Evolutionary conservation across 2,329 filamentous ascomycete genomes (phyloP).

Genomic region (Alternaria ethzedia): DNA sequence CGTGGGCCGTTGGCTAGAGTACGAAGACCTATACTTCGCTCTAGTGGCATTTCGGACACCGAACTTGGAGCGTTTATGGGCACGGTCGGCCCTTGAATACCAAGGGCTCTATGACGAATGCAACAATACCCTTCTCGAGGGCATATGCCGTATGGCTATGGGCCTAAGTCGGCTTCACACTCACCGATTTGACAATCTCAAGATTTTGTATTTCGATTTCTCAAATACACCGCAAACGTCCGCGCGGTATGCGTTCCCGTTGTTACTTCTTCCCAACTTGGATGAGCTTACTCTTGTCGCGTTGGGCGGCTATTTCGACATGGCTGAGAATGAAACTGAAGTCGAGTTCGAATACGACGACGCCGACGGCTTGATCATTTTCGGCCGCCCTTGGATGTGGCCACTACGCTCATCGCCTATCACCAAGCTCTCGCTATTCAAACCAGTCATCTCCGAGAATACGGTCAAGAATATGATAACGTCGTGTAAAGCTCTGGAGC

Average conservation of each 20-base stretch:
- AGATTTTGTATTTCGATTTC: not conserved
- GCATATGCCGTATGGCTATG: not conserved
- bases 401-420: not conserved
- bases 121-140: not conserved
- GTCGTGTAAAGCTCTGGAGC: not conserved
- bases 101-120: not conserved
- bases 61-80: not conserved
- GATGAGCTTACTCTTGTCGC: not conserved
- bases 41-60: not conserved
- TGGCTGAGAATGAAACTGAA: not conserved
- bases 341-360: not conserved
- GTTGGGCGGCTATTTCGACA: not conserved
- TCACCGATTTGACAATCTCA: not conserved
- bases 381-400: not conserved
- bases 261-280: not conserved
- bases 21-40: not conserved
- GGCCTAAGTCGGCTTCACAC: not conserved
- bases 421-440: not conserved
- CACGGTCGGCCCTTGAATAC: too few species aligned
- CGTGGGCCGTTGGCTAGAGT: not conserved
- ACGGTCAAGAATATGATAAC: not conserved
- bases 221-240: rapidly evolving
- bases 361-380: not conserved
- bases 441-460: not conserved
- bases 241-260: not conserved